Evolutionary conservation across 2,329 filamentous ascomycete genomes (phyloP).

Genomic region (Diplocarpon rosae): DNA sequence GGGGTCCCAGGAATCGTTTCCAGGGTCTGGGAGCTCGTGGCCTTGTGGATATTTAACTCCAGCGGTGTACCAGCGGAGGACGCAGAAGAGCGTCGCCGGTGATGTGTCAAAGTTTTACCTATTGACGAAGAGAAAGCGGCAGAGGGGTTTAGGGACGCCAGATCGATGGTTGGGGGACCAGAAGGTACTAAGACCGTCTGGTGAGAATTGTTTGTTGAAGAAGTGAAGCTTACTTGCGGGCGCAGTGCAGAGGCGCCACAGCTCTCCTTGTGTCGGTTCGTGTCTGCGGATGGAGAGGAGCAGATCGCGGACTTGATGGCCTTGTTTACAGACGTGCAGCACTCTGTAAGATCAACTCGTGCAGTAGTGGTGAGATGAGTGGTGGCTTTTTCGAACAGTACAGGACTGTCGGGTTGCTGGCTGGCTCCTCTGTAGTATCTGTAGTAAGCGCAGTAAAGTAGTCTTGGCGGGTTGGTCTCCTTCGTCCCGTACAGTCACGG

Average conservation of each 20-base stretch:
- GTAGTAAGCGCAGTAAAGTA: too few species aligned
- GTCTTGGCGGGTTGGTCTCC: too few species aligned
- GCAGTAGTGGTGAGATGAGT: too few species aligned
- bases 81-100: conserved; percentile 29
- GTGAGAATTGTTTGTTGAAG: conserved; percentile 3
- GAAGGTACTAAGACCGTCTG: conserved; percentile 24
- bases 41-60: conserved; percentile 16
- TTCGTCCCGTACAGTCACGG: too few species aligned
- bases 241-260: too few species aligned
- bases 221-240: not conserved
- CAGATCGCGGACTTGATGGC: not conserved
- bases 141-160: conserved; percentile 39
- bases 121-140: conserved; percentile 39
- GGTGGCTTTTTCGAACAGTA: too few species aligned
- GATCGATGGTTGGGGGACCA: conserved; percentile 29
- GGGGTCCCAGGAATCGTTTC: conserved; percentile 36
- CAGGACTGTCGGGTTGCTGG: too few species aligned
- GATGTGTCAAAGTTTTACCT: conserved; percentile 25
- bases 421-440: too few species aligned
- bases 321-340: not conserved
- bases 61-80: conserved; percentile 24
- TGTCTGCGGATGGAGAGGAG: not conserved
- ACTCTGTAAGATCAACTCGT: too few species aligned
- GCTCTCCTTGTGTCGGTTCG: not conserved
- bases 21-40: conserved; percentile 15